Evolutionary conservation across 2,329 filamentous ascomycete genomes (phyloP).

Genomic region (Mycosphaerella arachidis): DNA sequence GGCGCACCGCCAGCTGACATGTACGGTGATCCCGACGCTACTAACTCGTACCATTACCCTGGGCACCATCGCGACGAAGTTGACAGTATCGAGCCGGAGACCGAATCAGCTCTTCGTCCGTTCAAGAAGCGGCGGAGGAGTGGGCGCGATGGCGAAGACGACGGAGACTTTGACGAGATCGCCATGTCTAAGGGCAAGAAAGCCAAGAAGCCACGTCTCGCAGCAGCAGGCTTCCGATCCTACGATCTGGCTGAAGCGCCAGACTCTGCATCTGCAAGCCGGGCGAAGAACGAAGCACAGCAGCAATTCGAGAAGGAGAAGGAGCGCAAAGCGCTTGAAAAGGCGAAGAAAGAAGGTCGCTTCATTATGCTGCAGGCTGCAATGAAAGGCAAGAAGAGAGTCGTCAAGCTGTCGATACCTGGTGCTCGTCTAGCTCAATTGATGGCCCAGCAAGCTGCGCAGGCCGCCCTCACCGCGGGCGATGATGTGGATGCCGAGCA

Average conservation of each 20-base stretch:
- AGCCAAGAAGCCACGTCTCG: slow-evolving; percentile 32
- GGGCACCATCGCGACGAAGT: slow-evolving; percentile 26
- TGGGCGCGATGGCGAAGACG: slow-evolving; percentile 20
- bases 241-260: slow-evolving; percentile 29
- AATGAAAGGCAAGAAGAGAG: slow-evolving; percentile 42
- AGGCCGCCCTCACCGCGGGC: slow-evolving; percentile 22
- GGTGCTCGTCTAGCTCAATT: slow-evolving; percentile 36
- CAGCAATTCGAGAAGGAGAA: slow-evolving; percentile 47
- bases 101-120: slow-evolving; percentile 17
- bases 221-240: slow-evolving; percentile 30
- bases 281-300: slow-evolving; percentile 41
- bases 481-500: slow-evolving; percentile 30
- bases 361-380: slow-evolving; percentile 45
- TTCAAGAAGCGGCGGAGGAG: slow-evolving; percentile 27
- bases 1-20: slow-evolving; percentile 27
- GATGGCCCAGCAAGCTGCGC: slow-evolving; percentile 29
- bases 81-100: slow-evolving; percentile 27
- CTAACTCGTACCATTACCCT: slow-evolving; percentile 27
- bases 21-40: slow-evolving; percentile 28
- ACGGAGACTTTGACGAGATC: slow-evolving; percentile 32
- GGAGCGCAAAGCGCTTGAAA: slow-evolving; percentile 38
- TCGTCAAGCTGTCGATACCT: slow-evolving; percentile 40
- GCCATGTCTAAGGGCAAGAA: slow-evolving; percentile 35
- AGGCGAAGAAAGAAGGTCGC: slow-evolving; percentile 41
- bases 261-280: slow-evolving; percentile 20